phyloP scores from a whole-genome alignment of 2,329 filamentous ascomycete genomes.

The Penicillium sp. region DNA sequence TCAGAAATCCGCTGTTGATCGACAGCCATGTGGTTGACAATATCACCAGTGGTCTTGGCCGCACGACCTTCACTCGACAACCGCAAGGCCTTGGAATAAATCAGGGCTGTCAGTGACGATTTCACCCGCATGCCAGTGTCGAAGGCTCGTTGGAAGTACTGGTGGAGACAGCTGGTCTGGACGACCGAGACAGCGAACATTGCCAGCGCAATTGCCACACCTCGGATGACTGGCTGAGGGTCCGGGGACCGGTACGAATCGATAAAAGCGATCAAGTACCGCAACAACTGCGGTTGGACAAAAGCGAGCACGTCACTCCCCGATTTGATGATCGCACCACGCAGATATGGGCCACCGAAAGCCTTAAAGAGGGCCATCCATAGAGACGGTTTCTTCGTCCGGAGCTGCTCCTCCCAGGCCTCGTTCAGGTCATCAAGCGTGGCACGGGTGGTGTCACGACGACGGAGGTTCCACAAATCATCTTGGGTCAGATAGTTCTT shows the following conservation, averaged over 20 bases:
- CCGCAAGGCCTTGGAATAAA: slow-evolving; percentile 85
- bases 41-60: slow-evolving; percentile 88
- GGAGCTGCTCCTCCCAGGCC: slow-evolving; percentile 71
- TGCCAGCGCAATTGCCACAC: slow-evolving; percentile 77
- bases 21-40: slow-evolving; percentile 99
- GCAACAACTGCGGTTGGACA: slow-evolving; percentile 82
- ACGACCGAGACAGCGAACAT: slow-evolving; percentile 87
- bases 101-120: slow-evolving; percentile 78
- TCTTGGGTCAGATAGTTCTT: slow-evolving; percentile 87
- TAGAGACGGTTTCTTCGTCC: slow-evolving; percentile 69
- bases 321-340: slow-evolving; percentile 82
- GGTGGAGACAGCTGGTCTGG: slow-evolving; percentile 87
- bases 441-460: slow-evolving; percentile 68
- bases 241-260: slow-evolving; percentile 62
- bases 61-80: slow-evolving; percentile 90
- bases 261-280: slow-evolving; percentile 77
- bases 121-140: slow-evolving; percentile 97
- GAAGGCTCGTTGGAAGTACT: slow-evolving; percentile 95
- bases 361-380: slow-evolving; percentile 81
- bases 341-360: slow-evolving; percentile 77
- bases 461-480: slow-evolving; percentile 87
- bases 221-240: slow-evolving; percentile 74
- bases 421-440: slow-evolving; percentile 66
- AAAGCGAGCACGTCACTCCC: slow-evolving; percentile 82
- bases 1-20: slow-evolving; percentile 94